Percentiles rank a stretch among this genome's conserved stretches.
phyloP scores from a whole-genome alignment of 768 basidiomycete genomes.

The Cystobasidiopsis lactophilus region DNA sequence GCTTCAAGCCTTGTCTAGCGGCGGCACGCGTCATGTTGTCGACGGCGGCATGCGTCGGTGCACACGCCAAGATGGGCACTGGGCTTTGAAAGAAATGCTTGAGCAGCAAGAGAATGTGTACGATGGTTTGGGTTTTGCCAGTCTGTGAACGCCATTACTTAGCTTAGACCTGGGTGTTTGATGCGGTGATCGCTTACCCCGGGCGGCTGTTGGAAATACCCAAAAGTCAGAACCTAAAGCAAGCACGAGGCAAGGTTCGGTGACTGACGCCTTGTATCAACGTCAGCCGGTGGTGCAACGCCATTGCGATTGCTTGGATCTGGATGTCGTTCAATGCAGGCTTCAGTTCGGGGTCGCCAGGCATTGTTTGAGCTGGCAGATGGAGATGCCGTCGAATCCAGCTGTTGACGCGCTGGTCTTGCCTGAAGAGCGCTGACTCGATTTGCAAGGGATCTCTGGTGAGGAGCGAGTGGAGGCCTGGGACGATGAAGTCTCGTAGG shows the following conservation, averaged over 20 bases:
- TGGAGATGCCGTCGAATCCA: slow-evolving; percentile 53
- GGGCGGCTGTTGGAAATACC: too few relatives aligned
- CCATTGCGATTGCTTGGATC: slow-evolving; percentile 56
- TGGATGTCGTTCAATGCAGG: slow-evolving; percentile 47
- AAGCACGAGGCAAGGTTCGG: too few relatives aligned
- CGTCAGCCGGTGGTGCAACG: slow-evolving; percentile 57
- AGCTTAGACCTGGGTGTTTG: too few relatives aligned
- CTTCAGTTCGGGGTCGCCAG: slow-evolving; percentile 53
- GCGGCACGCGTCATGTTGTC: slow-evolving; percentile 72
- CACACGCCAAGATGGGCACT: slow-evolving; percentile 69
- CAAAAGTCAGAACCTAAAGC: too few relatives aligned
- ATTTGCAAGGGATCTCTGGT: background rate
- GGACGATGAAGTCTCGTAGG: slow-evolving; percentile 47
- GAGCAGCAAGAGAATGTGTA: slow-evolving; percentile 13
- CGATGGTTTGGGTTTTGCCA: slow-evolving; percentile 56
- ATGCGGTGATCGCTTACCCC: too few relatives aligned
- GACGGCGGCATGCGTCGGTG: slow-evolving; percentile 80
- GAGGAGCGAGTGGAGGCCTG: slow-evolving; percentile 32
- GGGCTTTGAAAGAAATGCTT: slow-evolving; percentile 59
- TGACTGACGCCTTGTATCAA: slow-evolving; percentile 79
- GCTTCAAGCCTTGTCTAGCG: slow-evolving; percentile 36
- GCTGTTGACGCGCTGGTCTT: slow-evolving; percentile 54
- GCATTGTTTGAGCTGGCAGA: slow-evolving; percentile 38
- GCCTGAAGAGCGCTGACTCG: slow-evolving; percentile 36
- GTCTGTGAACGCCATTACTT: slow-evolving; percentile 90